phyloP scores from a whole-genome alignment of 2,329 filamentous ascomycete species.

The Sporothrix curviconia region DNA sequence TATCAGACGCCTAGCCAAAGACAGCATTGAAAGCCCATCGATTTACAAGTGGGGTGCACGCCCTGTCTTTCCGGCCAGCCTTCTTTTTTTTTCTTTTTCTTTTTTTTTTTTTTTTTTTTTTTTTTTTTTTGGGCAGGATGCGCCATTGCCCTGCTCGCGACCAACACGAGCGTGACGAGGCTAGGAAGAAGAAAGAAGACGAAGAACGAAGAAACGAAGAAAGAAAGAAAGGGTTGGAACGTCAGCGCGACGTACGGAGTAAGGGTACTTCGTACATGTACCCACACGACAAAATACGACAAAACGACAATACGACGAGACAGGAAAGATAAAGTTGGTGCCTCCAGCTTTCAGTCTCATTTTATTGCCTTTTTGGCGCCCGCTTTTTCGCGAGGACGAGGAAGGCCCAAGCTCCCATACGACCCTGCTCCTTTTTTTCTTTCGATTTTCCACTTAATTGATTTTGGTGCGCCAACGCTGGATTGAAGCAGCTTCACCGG shows the following conservation, averaged over 20 bases:
- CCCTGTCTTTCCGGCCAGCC: background rate
- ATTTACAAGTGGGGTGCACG: background rate
- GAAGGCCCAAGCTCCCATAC: slow-evolving; percentile 6
- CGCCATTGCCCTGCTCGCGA: background rate
- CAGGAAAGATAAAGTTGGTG: slow-evolving; percentile 1
- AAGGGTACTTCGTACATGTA: too few species aligned
- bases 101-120: too few species aligned
- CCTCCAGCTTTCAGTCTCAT: background rate
- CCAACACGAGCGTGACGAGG: background rate
- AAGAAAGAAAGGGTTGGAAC: too few species aligned
- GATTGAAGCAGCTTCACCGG: too few species aligned
- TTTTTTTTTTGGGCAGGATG: too few species aligned
- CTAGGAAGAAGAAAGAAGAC: background rate
- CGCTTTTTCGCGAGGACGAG: background rate
- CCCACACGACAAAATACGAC: background rate
- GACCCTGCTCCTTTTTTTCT: slow-evolving; percentile 1
- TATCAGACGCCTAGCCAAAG: background rate
- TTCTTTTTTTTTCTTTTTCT: background rate
- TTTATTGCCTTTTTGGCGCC: slow-evolving; percentile 1
- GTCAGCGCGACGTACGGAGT: too few species aligned
- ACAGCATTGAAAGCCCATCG: background rate
- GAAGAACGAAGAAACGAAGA: background rate
- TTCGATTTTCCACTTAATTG: background rate
- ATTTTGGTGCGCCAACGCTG: background rate
- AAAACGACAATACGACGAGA: background rate